A percentile compares a stretch with the other conserved stretches of the same genome.
phyloP scores from a whole-genome alignment of 768 basidiomycete genomes.

The Gymnopilus junonius region DNA sequence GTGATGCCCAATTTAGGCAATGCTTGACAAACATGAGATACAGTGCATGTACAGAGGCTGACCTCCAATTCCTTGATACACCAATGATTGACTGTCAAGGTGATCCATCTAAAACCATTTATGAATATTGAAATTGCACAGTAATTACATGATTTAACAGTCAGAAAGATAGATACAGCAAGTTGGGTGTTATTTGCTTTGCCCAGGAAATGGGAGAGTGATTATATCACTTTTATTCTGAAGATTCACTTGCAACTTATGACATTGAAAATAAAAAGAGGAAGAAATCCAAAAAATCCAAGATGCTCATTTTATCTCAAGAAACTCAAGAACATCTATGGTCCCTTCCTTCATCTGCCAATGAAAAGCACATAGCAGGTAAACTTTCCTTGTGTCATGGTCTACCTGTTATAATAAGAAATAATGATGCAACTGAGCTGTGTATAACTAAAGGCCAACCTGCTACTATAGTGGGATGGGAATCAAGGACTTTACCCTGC shows the following conservation, averaged over 20 bases:
- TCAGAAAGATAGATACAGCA: constrained; percentile 36
- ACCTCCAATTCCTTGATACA: constrained; percentile 33
- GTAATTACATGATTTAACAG: constrained; percentile 36
- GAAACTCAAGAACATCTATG: constrained; percentile 25
- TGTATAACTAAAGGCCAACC: constrained; percentile 37
- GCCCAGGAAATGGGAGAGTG: constrained; percentile 29
- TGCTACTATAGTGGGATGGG: constrained; percentile 14
- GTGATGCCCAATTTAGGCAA: constrained; percentile 31
- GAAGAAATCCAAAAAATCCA: neutral
- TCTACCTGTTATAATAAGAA: constrained; percentile 35
- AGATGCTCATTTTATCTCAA: neutral
- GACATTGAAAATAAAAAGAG: neutral
- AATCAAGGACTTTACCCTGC: neutral
- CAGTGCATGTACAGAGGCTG: constrained; percentile 33
- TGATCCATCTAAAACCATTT: constrained; percentile 10
- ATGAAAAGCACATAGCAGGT: constrained; percentile 29
- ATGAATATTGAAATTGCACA: constrained; percentile 32
- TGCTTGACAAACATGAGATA: constrained; percentile 28
- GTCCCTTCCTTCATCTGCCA: constrained; percentile 22
- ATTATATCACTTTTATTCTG: constrained; percentile 27
- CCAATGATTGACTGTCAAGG: constrained; percentile 15
- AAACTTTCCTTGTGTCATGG: constrained; percentile 33
- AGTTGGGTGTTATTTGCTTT: constrained; percentile 30
- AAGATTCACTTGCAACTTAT: neutral
- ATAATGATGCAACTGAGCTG: constrained; percentile 37